Evolutionary conservation across 345 rosid species (phyloP).

Genomic region (Ailanthus altissimus): DNA sequence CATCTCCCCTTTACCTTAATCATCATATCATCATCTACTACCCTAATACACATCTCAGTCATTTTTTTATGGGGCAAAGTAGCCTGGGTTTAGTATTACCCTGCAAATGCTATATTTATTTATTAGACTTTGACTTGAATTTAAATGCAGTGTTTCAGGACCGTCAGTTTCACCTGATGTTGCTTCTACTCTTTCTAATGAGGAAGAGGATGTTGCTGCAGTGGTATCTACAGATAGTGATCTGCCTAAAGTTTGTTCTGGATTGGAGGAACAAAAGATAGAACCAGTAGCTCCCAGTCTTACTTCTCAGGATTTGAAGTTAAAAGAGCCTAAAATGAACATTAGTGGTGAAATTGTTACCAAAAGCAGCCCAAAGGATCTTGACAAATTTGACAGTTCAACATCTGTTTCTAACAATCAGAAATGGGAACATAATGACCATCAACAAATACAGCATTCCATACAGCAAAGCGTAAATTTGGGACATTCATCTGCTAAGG

Average conservation of each 20-base stretch:
- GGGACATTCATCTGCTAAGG: constrained; percentile 42
- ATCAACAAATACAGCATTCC: constrained; percentile 35
- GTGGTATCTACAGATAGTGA: constrained; percentile 31
- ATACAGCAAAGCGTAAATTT: constrained; percentile 39
- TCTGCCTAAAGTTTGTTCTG: constrained; percentile 36
- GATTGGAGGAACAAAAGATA: constrained; percentile 32
- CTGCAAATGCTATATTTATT: constrained; percentile 10
- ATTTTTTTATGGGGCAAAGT: background rate
- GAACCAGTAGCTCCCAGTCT: constrained; percentile 23
- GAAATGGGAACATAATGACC: constrained; percentile 33
- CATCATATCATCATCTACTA: background rate
- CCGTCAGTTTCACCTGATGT: constrained; percentile 33
- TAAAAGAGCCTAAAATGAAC: constrained; percentile 21
- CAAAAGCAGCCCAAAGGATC: constrained; percentile 33
- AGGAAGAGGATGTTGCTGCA: constrained; percentile 48
- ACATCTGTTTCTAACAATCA: constrained; percentile 20
- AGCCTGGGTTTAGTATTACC: constrained; percentile 7
- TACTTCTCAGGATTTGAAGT: constrained; percentile 26
- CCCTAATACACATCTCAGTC: background rate
- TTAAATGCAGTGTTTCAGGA: constrained; percentile 52
- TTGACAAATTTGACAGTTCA: constrained; percentile 33
- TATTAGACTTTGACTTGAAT: constrained; percentile 26
- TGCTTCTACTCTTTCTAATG: constrained; percentile 47
- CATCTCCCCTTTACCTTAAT: background rate
- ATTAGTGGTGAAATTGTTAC: constrained; percentile 28